Evolutionary conservation across 768 basidiomycete genomes (phyloP).

Genomic region (Albatrellus ellisii): DNA sequence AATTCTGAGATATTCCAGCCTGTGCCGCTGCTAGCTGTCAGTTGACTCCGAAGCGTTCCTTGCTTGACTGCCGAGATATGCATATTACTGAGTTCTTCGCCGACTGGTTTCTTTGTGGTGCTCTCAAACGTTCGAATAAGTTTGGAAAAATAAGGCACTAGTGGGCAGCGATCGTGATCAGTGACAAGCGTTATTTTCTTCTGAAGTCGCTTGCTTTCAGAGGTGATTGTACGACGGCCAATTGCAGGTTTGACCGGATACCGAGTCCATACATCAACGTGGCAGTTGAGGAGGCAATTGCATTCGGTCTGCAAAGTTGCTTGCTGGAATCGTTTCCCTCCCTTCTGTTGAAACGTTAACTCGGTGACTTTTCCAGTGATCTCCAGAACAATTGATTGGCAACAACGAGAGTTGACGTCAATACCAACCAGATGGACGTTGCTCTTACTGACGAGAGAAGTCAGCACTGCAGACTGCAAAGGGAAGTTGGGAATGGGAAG

Average conservation of each 20-base stretch:
- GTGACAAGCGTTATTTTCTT: slow-evolving; percentile 33
- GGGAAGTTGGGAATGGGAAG: slow-evolving; percentile 22
- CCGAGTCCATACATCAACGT: slow-evolving; percentile 44
- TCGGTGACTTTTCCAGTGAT: slow-evolving; percentile 45
- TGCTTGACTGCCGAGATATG: slow-evolving; percentile 22
- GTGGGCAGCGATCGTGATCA: slow-evolving; percentile 22
- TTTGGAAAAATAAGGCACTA: slow-evolving; percentile 29
- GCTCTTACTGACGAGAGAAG: slow-evolving; percentile 31
- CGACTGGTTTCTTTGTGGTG: slow-evolving; percentile 38
- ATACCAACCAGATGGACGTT: slow-evolving; percentile 32
- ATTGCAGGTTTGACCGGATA: slow-evolving; percentile 46
- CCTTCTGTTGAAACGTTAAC: slow-evolving; percentile 36
- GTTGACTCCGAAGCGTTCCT: slow-evolving; percentile 14
- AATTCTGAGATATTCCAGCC: slow-evolving; percentile 23
- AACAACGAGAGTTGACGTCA: slow-evolving; percentile 19
- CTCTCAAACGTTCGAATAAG: slow-evolving; percentile 35
- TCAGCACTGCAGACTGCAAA: slow-evolving; percentile 20
- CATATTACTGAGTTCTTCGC: slow-evolving; percentile 28
- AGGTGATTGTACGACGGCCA: slow-evolving; percentile 29
- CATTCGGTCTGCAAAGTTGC: slow-evolving; percentile 21
- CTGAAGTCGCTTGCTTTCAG: slow-evolving; percentile 20
- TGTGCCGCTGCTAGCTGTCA: slow-evolving; percentile 2
- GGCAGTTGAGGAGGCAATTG: slow-evolving; percentile 41
- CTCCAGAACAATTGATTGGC: slow-evolving; percentile 31
- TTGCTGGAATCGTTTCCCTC: slow-evolving; percentile 17